A percentile compares a stretch with the other conserved stretches of the same genome.
These are phyloP conservation scores for Bothia castanella DNA, from an alignment of 1,284 basidiomycete species.

Conservation along the genomic window DNA sequence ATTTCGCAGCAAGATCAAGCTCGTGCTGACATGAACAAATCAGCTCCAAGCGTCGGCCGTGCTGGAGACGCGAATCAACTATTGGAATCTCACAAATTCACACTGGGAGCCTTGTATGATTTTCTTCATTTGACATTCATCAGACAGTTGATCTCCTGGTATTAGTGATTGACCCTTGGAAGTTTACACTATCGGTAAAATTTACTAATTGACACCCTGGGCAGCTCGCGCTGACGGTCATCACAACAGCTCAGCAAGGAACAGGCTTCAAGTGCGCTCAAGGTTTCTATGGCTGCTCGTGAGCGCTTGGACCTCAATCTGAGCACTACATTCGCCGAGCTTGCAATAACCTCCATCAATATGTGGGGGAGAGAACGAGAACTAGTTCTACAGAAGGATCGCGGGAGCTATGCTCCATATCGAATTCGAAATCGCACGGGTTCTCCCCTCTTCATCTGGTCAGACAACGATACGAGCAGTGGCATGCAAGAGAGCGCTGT, in stretches of 20 bases:
- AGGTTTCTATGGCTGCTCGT: slow-evolving; percentile 67
- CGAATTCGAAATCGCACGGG: slow-evolving; percentile 91
- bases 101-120: slow-evolving; percentile 93
- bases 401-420: slow-evolving; percentile 92
- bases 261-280: slow-evolving; percentile 51
- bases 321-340: slow-evolving; percentile 88
- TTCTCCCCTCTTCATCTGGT: slow-evolving; percentile 76
- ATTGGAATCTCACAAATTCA: slow-evolving; percentile 97
- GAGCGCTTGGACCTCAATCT: slow-evolving; percentile 91
- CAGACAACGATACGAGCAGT: slow-evolving; percentile 60
- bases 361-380: slow-evolving; percentile 76
- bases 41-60: slow-evolving; percentile 82
- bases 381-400: slow-evolving; percentile 64
- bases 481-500: slow-evolving; percentile 45
- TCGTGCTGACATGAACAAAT: slow-evolving; percentile 11
- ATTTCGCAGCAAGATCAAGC: background rate
- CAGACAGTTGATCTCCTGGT: background rate
- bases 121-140: slow-evolving; percentile 9
- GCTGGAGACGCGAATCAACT: slow-evolving; percentile 81
- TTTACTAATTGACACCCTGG: slow-evolving; percentile 2
- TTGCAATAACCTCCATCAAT: slow-evolving; percentile 72
- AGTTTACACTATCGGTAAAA: slow-evolving; percentile 69
- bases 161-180: slow-evolving; percentile 95
- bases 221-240: slow-evolving; percentile 10
- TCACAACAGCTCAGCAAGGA: slow-evolving; percentile 52